Percentiles rank a stretch among this genome's conserved stretches.
phyloP scores from a whole-genome alignment of 768 basidiomycete species.

The Pleurotus pulmonarius region DNA sequence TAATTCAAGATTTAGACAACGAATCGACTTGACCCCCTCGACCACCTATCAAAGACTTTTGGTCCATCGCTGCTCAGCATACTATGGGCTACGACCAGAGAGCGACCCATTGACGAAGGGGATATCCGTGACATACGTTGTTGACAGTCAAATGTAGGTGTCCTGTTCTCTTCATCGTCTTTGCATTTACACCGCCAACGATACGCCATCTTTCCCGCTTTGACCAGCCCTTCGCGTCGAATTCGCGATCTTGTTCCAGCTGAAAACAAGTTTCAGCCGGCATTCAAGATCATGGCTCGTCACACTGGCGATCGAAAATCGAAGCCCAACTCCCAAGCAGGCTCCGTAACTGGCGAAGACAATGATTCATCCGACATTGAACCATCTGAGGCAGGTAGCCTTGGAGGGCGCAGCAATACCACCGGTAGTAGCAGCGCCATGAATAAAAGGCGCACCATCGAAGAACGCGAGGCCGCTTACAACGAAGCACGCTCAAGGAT shows the following conservation, averaged over 20 bases:
- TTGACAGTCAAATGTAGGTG: conserved; percentile 76
- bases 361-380: conserved; percentile 75
- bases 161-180: conserved; percentile 8
- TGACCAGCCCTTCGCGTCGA: conserved; percentile 61
- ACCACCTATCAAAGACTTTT: conserved; percentile 85
- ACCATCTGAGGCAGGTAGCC: conserved; percentile 76
- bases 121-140: conserved; percentile 51
- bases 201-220: conserved; percentile 15
- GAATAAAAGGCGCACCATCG: conserved; percentile 76
- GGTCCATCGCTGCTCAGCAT: conserved; percentile 81
- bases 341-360: conserved; percentile 73
- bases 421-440: conserved; percentile 45
- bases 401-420: conserved; percentile 64
- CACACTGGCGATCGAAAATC: conserved; percentile 47
- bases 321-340: conserved; percentile 65
- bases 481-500: conserved; percentile 83
- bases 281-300: conserved; percentile 87
- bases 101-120: conserved; percentile 59
- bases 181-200: conserved; percentile 9
- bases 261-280: conserved; percentile 60
- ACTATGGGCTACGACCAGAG: conserved; percentile 74
- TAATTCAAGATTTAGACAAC: conserved; percentile 39
- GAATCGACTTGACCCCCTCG: conserved; percentile 63
- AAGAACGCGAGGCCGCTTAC: conserved; percentile 87
- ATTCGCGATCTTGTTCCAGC: conserved; percentile 76